Percentiles rank a stretch among this genome's conserved stretches.
Evolutionary conservation across 345 rosid genomes (phyloP).

Genomic region (Pistacia vera): DNA sequence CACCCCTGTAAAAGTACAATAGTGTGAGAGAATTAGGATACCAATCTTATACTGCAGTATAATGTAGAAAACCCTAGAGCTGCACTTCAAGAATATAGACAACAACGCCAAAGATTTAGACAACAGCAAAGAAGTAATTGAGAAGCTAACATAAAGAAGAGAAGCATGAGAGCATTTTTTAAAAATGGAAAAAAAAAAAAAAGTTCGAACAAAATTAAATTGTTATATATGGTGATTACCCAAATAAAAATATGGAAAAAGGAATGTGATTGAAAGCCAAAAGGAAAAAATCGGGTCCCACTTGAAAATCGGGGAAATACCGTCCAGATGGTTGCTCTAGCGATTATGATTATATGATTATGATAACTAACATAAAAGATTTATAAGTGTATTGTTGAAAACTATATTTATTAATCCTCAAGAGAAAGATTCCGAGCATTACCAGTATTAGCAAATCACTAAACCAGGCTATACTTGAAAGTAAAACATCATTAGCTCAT

Average conservation of each 20-base stretch:
- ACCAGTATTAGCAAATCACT: background rate
- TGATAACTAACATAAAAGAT: background rate
- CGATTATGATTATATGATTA: background rate
- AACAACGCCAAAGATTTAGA: background rate
- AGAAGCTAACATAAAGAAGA: background rate
- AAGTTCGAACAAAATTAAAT: background rate
- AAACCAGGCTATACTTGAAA: too few relatives aligned
- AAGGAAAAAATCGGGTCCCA: background rate
- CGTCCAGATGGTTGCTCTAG: background rate
- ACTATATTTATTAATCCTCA: background rate
- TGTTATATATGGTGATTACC: background rate
- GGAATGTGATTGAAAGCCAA: background rate
- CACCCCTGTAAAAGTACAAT: slow-evolving; percentile 56
- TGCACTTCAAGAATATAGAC: background rate
- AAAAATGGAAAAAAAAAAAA: background rate
- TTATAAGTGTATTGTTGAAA: background rate
- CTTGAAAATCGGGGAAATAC: background rate
- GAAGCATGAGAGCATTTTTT: background rate
- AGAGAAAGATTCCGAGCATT: background rate
- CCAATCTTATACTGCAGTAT: background rate
- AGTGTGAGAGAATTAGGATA: background rate
- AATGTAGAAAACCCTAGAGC: background rate
- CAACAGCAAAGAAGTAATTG: background rate
- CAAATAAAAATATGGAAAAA: background rate
- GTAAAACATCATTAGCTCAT: too few relatives aligned